A percentile compares a stretch with the other conserved stretches of the same genome.
Conservation (phyloP, 768 basidiomycete genomes). For the Trametes meyenii region DNA sequence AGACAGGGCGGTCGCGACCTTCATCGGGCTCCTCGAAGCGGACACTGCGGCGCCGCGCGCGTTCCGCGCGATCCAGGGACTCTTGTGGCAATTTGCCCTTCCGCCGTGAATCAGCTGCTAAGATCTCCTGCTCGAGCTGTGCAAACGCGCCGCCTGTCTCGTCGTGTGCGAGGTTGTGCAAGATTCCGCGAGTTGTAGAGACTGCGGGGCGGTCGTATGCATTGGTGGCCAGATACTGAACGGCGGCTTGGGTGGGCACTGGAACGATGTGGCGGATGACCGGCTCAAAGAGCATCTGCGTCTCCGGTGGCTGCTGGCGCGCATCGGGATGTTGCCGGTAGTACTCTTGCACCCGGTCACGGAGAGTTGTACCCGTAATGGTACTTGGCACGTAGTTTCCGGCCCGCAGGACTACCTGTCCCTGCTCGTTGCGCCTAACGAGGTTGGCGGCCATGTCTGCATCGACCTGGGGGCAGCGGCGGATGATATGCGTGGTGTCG, state of each 20-base stretch:
- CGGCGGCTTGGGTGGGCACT: background rate
- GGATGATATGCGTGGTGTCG: slow-evolving; percentile 28
- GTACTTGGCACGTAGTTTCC: slow-evolving; percentile 30
- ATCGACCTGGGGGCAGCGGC: slow-evolving; percentile 27
- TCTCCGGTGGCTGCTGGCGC: background rate
- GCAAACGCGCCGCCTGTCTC: background rate
- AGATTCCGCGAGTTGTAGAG: background rate
- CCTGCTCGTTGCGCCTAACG: slow-evolving; percentile 28
- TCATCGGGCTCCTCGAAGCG: slow-evolving; percentile 9
- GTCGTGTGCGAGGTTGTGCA: slow-evolving; percentile 1
- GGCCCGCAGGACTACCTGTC: slow-evolving; percentile 29
- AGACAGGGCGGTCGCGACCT: background rate
- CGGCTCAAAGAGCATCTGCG: slow-evolving; percentile 6
- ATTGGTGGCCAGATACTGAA: background rate
- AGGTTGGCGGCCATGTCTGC: slow-evolving; percentile 19
- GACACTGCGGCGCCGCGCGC: background rate
- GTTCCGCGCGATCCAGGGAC: background rate
- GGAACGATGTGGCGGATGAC: background rate
- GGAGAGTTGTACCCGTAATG: slow-evolving; percentile 7
- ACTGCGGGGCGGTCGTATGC: background rate
- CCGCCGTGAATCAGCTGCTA: background rate
- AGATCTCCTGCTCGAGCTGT: slow-evolving; percentile 12
- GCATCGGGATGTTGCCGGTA: background rate
- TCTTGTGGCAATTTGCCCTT: background rate
- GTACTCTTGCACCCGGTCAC: slow-evolving; percentile 11